Percentiles rank a stretch among this genome's conserved stretches.
Conservation (phyloP, 805 yeast species). For the Torulaspora delbrueckii region DNA sequence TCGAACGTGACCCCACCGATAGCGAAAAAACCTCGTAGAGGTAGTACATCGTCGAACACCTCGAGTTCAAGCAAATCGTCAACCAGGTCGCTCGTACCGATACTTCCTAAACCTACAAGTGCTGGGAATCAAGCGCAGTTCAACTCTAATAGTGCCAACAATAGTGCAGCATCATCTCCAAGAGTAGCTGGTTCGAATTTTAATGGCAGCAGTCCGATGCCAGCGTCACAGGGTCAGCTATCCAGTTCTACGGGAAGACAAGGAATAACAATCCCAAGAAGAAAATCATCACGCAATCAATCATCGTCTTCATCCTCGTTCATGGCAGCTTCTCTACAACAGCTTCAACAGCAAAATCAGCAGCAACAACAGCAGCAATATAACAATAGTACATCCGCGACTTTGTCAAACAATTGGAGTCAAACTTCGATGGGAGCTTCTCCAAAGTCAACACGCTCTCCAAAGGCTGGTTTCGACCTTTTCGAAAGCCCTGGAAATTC, state of each 20-base stretch:
- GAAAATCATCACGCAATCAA: slow-evolving; percentile 29
- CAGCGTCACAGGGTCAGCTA: slow-evolving; percentile 17
- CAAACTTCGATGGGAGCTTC: slow-evolving; percentile 10
- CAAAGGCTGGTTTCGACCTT: slow-evolving; percentile 22
- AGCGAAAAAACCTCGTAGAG: slow-evolving; percentile 25
- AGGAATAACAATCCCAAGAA: slow-evolving; percentile 29
- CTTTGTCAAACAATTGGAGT: slow-evolving; percentile 23
- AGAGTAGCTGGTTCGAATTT: slow-evolving; percentile 14
- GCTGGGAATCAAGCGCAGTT: slow-evolving; percentile 11
- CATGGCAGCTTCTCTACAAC: slow-evolving; percentile 29
- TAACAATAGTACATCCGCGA: slow-evolving; percentile 14
- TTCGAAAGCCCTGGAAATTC: slow-evolving; percentile 18
- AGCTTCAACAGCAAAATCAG: slow-evolving; percentile 21
- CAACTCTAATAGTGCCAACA: slow-evolving; percentile 22
- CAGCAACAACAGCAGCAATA: slow-evolving; percentile 16
- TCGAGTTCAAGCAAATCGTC: slow-evolving; percentile 31
- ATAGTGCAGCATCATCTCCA: slow-evolving; percentile 33
- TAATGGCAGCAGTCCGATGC: slow-evolving; percentile 18
- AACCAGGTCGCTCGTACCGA: slow-evolving; percentile 34
- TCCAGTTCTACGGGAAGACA: slow-evolving; percentile 26
- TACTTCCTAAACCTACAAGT: slow-evolving; percentile 34
- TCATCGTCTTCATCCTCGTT: slow-evolving; percentile 32
- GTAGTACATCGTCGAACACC: slow-evolving; percentile 31
- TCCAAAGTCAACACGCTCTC: slow-evolving; percentile 17
- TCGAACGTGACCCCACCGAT: slow-evolving; percentile 4